These are phyloP conservation scores for Cucurbita pepo DNA, from an alignment of 306 rosid species.

Conservation along the genomic window DNA sequence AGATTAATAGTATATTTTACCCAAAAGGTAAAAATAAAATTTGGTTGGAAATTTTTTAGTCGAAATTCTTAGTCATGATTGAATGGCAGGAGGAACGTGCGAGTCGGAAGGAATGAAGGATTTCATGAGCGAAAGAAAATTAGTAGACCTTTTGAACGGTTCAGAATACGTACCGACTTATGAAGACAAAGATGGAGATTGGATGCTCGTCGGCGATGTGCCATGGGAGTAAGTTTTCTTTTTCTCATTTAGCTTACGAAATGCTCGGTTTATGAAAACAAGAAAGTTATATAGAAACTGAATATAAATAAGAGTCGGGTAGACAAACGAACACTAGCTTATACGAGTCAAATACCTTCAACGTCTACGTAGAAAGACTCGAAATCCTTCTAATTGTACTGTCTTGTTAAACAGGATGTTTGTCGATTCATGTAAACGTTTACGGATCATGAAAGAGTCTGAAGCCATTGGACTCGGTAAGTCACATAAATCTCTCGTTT, in stretches of 20 bases:
- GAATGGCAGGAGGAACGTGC: constrained; percentile 27
- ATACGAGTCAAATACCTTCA: too few species aligned
- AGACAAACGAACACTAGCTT: too few species aligned
- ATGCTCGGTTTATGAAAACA: too few species aligned
- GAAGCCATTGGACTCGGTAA: constrained; percentile 78
- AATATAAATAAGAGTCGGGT: too few species aligned
- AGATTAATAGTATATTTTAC: too few species aligned
- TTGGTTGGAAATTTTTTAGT: too few species aligned
- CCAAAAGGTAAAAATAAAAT: too few species aligned
- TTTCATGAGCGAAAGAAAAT: constrained; percentile 68
- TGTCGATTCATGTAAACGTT: constrained; percentile 1
- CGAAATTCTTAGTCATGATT: not conserved
- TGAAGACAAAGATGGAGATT: constrained; percentile 78
- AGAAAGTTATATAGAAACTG: too few species aligned
- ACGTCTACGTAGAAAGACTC: not conserved
- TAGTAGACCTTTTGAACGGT: constrained; percentile 51
- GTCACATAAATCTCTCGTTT: not conserved
- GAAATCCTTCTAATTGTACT: not conserved
- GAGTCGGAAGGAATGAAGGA: constrained; percentile 65
- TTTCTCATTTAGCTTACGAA: not conserved
- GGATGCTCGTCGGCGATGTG: constrained; percentile 95
- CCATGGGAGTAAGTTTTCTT: constrained; percentile 72
- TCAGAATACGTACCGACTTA: constrained; percentile 68
- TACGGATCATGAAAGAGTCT: constrained; percentile 53
- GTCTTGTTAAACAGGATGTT: not conserved